Evolutionary conservation across 768 basidiomycete species (phyloP), one percentile per base, ranked within the genome.

Genomic region (Termitomyces sp.): DNA sequence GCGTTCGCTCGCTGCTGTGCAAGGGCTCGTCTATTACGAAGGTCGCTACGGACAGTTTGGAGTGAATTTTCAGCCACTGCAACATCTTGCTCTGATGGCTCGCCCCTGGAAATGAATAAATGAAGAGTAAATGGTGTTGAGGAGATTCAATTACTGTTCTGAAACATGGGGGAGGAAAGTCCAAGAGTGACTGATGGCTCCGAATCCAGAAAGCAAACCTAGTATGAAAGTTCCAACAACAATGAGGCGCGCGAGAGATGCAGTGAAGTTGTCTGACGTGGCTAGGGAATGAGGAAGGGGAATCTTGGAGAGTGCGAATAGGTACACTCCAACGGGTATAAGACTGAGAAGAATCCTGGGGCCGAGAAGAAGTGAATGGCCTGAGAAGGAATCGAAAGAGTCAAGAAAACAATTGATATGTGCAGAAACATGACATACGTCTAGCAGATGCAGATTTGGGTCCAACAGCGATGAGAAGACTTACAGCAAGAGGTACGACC

Each of bases 141-240:
- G 38, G 3, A n/a, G 54, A 16, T 25, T 16, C 12, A 18, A 67
- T 41, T 64, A 71, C 66, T 59, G 58, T 3, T 54, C 61, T 6
- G 71, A 72, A 16, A 74, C 59, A 35, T 72, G 65, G 0, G 83
- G 83, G 12, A 86, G 65, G 62, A 77, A 83, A 5, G 68, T 70
- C 87, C 88, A 89, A 0, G 83, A 79, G 43, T 80, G 85, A 58
- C 78, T 83, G 45, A 88, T 75, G 3, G 89, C 85, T 58, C 90
- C 90, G 57, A 90, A 87, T 0, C 91, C 91, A 0, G 91, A 90
- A 5, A 94, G 74, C 3, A 85, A 64, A 5, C 91, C 91, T n/a
- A 94, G 83, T 53, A 91, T 80, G 29, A 85, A 75, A 0, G 86
- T 91, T 2, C 91, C 91, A 20, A 93, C 69, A 18, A 91, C 86